A percentile compares a stretch with the other conserved stretches of the same genome.
Conservation (phyloP, 345 rosid genomes). For the Salix koriyanagi region DNA sequence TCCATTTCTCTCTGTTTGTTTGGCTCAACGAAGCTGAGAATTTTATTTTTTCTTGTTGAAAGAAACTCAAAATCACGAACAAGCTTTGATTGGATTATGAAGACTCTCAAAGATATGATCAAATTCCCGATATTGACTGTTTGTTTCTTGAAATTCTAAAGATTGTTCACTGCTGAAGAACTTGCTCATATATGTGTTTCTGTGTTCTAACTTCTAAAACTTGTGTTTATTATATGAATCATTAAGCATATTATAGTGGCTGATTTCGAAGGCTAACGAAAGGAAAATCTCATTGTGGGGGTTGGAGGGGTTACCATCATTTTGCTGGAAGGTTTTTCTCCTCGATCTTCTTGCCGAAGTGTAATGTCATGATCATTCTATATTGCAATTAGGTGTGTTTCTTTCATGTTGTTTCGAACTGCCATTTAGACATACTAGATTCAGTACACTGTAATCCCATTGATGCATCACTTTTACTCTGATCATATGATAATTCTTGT, state of each 20-base stretch:
- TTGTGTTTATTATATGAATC: not conserved
- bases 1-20: not conserved
- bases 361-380: not conserved
- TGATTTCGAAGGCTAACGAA: conserved; percentile 24
- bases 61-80: not conserved
- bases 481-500: not conserved
- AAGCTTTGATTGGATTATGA: not conserved
- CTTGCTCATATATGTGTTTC: conserved; percentile 27
- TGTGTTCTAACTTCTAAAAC: not conserved
- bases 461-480: not conserved
- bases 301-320: conserved; percentile 86
- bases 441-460: not conserved
- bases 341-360: not conserved
- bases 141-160: conserved; percentile 26
- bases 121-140: not conserved
- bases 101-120: not conserved
- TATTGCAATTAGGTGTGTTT: not conserved
- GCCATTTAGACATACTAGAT: not conserved
- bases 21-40: not conserved
- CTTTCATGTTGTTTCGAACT: not conserved
- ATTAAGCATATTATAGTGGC: not conserved
- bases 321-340: conserved; percentile 82
- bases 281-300: conserved; percentile 90
- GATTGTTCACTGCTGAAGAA: conserved; percentile 62
- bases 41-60: not conserved